Conservation (phyloP, 495 filamentous ascomycete species). For the Parathielavia appendiculata region DNA sequence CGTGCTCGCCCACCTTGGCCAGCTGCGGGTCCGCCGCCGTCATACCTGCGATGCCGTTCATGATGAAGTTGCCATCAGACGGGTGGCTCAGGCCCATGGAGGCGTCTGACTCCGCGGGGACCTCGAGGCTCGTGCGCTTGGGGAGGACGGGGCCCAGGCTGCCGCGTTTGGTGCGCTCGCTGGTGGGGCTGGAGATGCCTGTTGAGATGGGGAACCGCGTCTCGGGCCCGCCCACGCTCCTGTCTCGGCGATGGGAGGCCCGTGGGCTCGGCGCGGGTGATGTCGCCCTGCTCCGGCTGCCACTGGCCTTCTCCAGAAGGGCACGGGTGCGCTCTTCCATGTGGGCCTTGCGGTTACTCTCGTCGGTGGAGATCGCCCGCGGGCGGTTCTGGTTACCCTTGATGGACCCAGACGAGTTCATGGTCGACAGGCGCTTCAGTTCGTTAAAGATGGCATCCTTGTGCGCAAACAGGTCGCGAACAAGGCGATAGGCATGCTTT, state of each 20-base stretch:
- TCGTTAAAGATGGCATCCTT: constrained; percentile 95
- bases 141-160: constrained; percentile 37
- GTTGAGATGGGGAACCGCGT: constrained; percentile 83
- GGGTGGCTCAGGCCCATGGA: constrained; percentile 35
- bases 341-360: constrained; percentile 87
- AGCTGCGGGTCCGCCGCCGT: constrained; percentile 32
- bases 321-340: constrained; percentile 89
- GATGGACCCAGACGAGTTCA: constrained; percentile 49
- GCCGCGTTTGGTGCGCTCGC: constrained; percentile 30
- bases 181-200: constrained; percentile 53
- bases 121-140: constrained; percentile 44
- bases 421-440: constrained; percentile 81
- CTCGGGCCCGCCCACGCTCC: constrained; percentile 71
- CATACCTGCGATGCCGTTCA: constrained; percentile 32
- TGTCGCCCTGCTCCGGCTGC: constrained; percentile 60
- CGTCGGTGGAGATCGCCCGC: constrained; percentile 89
- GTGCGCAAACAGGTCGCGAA: constrained; percentile 88
- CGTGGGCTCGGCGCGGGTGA: constrained; percentile 64
- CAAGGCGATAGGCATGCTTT: constrained; percentile 83
- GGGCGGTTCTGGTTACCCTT: constrained; percentile 54
- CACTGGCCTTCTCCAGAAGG: constrained; percentile 57
- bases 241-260: constrained; percentile 61
- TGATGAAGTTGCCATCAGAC: constrained; percentile 38
- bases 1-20: constrained; percentile 35
- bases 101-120: constrained; percentile 36